A percentile compares a stretch with the other conserved stretches of the same genome.
These are phyloP conservation scores for Corchorus olitorius DNA, from an alignment of 345 rosid species.

Conservation along the genomic window DNA sequence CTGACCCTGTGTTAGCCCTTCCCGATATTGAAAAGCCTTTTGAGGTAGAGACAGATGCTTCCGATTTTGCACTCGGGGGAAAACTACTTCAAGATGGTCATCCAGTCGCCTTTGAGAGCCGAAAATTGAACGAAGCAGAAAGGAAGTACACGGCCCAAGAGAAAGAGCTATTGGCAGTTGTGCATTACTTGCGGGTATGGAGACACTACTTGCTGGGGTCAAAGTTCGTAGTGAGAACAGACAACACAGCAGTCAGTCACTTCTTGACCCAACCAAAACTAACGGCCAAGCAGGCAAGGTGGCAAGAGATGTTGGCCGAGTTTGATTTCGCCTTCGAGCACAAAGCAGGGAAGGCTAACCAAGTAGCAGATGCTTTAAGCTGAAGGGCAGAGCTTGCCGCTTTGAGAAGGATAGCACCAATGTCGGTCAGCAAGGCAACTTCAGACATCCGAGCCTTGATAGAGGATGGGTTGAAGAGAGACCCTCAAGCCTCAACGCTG, in stretches of 20 bases:
- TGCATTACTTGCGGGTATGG: background rate
- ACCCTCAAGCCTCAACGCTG: no score
- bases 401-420: no score
- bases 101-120: background rate
- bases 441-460: no score
- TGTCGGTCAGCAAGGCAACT: no score
- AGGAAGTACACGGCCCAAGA: background rate
- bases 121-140: background rate
- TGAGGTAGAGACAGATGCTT: no score
- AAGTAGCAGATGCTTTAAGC: background rate
- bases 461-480: no score
- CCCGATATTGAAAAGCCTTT: no score
- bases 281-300: background rate
- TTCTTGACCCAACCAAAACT: background rate
- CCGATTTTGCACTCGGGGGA: background rate
- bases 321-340: background rate
- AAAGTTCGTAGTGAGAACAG: background rate
- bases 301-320: background rate
- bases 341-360: background rate
- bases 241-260: background rate
- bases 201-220: background rate
- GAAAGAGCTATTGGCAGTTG: background rate
- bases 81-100: background rate
- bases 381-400: background rate
- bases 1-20: no score